These are phyloP conservation scores for Moricandia arvensis DNA, from an alignment of 345 rosid genomes.

Conservation along the genomic window DNA sequence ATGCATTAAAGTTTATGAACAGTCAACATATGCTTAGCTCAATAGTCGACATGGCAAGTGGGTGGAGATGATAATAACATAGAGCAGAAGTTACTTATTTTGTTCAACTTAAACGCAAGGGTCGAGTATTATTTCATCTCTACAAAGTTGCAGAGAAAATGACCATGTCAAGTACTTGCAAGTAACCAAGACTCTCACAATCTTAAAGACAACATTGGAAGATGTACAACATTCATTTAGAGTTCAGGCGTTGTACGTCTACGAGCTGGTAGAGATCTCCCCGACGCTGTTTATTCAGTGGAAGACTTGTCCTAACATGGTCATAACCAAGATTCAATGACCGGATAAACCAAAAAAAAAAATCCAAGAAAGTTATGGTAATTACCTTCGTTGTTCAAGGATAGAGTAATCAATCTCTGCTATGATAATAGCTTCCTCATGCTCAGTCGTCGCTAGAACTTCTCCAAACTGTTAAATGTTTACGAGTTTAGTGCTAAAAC, in stretches of 20 bases:
- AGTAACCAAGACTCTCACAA: background rate
- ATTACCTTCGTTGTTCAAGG: conserved; percentile 22
- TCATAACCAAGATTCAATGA: background rate
- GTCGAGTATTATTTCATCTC: background rate
- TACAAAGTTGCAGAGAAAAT: background rate
- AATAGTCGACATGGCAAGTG: background rate
- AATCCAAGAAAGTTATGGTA: background rate
- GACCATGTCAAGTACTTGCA: background rate
- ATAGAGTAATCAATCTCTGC: conserved; percentile 74
- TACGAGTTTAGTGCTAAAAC: background rate
- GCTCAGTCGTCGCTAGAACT: conserved; percentile 81
- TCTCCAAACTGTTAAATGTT: conserved; percentile 74
- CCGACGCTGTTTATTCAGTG: conserved; percentile 62
- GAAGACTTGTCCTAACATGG: conserved; percentile 63
- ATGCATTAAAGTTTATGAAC: background rate
- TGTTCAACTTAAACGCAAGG: background rate
- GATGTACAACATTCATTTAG: conserved; percentile 26
- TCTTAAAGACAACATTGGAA: background rate
- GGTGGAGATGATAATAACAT: background rate
- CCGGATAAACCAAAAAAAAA: background rate
- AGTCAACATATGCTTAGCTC: background rate
- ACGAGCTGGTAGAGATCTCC: conserved; percentile 89
- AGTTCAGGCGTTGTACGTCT: conserved; percentile 55
- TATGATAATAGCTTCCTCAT: conserved; percentile 68
- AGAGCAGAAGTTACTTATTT: background rate